Base-by-base conservation (phyloP, 106 monocot species). In the Dioscorea zingiberensis region DNA sequence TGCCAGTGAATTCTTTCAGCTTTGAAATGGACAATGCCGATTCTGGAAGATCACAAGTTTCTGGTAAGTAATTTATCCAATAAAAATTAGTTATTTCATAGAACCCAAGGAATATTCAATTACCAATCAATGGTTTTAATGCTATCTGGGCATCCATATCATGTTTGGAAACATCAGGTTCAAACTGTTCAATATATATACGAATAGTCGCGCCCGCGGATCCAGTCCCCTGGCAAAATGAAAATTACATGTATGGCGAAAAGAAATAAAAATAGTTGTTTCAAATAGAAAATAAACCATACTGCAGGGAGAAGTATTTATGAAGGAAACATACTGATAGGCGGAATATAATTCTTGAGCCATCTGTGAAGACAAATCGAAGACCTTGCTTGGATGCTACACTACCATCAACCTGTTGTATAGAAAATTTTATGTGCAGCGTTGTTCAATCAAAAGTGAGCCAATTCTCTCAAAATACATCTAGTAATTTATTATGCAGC, bases 171-270 rank as follows among this genome's bases (percentile, higher is more conserved):
- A 60, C 70, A 72, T 99, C 84, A 13, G 98, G 84, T 57, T 99
- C 93, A 44, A 81, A 99, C 70, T 93, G 93, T 58, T 99, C 98
- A 15, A 93, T 69, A 61, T 99, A 99, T 14, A 99, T 62, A 0
- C 98, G 81, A 54, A 99, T 64, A 0, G 98, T 99, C 19, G 98
- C 89, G 45, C 98, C 98, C 10, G 93, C 89, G 16, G 93, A 99
- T 27, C 98, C 98, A 59, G 98, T 99, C 51, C 93, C 93, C 89
- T 93, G 69, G 59, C 22, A 74, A 67, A 27, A 56, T 10, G 25
- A 19, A 23, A 46, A 59, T 29, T 16, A 55, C 29, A 59, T 58
- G 12, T 24, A 48, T 51, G 10, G 21, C 26, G 30, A 11, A n/a
- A n/a, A n/a, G n/a, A n/a, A n/a, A n/a, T n/a, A n/a, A n/a, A n/a